Percentiles rank a stretch among this genome's conserved stretches.
Conservation (phyloP, 495 filamentous ascomycete species). For the Antarctomyces pellizariae region DNA sequence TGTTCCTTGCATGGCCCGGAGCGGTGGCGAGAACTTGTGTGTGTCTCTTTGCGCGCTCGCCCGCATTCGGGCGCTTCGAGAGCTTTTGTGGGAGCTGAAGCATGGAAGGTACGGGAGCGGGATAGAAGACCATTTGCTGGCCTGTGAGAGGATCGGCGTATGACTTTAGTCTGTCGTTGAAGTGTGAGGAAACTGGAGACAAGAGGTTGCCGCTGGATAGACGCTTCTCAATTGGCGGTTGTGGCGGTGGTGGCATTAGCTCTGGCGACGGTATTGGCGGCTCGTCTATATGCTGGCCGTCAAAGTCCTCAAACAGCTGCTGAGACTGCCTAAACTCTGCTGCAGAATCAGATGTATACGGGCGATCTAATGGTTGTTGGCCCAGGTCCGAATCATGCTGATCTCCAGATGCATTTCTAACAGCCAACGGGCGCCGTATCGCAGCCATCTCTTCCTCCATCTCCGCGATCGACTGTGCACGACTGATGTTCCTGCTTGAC, state of each 20-base stretch:
- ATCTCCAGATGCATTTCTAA: no score
- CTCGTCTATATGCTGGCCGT: conserved; percentile 51
- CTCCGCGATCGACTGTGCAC: conserved; percentile 5
- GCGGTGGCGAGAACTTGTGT: conserved; percentile 34
- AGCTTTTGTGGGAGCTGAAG: conserved; percentile 77
- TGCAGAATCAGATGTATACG: conserved; percentile 34
- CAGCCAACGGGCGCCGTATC: conserved; percentile 14
- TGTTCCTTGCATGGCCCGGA: no score
- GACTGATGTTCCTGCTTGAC: conserved; percentile 2
- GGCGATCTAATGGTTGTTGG: conserved; percentile 7
- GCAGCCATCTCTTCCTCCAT: conserved; percentile 10
- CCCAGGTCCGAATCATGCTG: no score
- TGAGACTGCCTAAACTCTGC: conserved; percentile 48
- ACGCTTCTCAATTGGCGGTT: conserved; percentile 10
- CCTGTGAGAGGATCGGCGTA: conserved; percentile 39
- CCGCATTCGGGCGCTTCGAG: conserved; percentile 40
- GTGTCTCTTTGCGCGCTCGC: conserved; percentile 41
- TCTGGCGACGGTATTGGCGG: conserved; percentile 5
- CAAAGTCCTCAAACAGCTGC: conserved; percentile 69
- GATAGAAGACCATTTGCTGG: conserved; percentile 80
- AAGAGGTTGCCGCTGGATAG: neutral
- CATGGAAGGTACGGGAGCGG: conserved; percentile 81
- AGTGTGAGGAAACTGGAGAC: neutral
- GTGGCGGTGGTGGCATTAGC: conserved; percentile 9
- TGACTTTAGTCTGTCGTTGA: conserved; percentile 22